Evolutionary conservation across 2,329 filamentous ascomycete species (phyloP).

Genomic region (Penicillium frequentans): DNA sequence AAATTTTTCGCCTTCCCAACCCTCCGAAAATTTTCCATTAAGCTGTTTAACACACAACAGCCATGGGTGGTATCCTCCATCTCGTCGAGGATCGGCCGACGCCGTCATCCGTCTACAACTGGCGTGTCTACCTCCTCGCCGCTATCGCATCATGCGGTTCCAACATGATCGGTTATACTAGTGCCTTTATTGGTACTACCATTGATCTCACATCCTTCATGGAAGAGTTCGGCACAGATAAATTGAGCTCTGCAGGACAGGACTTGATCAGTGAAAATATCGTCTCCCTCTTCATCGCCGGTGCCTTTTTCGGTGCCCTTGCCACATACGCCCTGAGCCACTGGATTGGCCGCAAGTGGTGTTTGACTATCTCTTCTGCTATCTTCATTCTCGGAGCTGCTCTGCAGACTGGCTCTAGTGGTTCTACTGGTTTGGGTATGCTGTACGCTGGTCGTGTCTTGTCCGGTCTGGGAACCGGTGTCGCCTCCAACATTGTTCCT

Average conservation of each 20-base stretch:
- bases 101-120: slow-evolving; percentile 59
- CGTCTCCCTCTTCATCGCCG: slow-evolving; percentile 77
- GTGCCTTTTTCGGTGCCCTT: slow-evolving; percentile 73
- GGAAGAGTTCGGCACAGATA: slow-evolving; percentile 63
- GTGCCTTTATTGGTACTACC: slow-evolving; percentile 76
- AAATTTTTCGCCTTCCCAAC: slow-evolving; percentile 2
- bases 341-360: slow-evolving; percentile 64
- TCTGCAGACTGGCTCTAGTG: slow-evolving; percentile 65
- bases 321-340: slow-evolving; percentile 63
- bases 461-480: slow-evolving; percentile 58
- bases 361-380: slow-evolving; percentile 59
- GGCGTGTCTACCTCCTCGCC: slow-evolving; percentile 57
- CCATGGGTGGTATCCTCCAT: slow-evolving; percentile 35
- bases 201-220: slow-evolving; percentile 68
- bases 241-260: slow-evolving; percentile 49
- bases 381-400: slow-evolving; percentile 68
- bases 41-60: slow-evolving; percentile 12
- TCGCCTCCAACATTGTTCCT: slow-evolving; percentile 57
- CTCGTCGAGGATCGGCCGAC: slow-evolving; percentile 51
- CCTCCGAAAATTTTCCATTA: not conserved
- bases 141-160: slow-evolving; percentile 56
- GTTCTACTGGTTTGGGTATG: slow-evolving; percentile 59
- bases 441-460: slow-evolving; percentile 60
- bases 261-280: slow-evolving; percentile 69
- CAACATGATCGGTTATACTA: slow-evolving; percentile 64